These are phyloP conservation scores for Acarospora socialis DNA, from an alignment of 2,329 filamentous ascomycete genomes.

Conservation along the genomic window DNA sequence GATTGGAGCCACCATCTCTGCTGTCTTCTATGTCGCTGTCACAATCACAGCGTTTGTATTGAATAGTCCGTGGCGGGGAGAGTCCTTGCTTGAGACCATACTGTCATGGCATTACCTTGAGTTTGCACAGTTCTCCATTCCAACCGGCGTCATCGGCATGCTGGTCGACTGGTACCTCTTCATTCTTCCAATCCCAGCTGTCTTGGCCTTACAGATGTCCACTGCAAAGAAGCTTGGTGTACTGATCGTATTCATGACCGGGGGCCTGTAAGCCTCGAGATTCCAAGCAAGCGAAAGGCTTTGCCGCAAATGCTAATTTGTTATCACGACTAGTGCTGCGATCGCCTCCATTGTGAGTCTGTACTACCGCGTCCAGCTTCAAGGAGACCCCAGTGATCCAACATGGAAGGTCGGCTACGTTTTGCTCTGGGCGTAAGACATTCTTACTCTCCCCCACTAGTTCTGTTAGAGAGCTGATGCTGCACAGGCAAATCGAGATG, in stretches of 20 bases:
- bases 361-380: conserved; percentile 10
- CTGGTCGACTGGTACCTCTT: conserved; percentile 17
- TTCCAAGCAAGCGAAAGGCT: background rate
- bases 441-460: background rate
- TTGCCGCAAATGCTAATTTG: too few species aligned
- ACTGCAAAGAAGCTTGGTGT: conserved; percentile 17
- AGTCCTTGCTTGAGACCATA: conserved; percentile 8
- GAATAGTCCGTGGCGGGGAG: conserved; percentile 13
- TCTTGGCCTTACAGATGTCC: conserved; percentile 16
- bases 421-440: conserved; percentile 4
- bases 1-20: conserved; percentile 10
- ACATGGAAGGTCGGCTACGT: conserved; percentile 8
- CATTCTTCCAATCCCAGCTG: conserved; percentile 17
- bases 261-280: conserved; percentile 15
- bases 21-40: conserved; percentile 10
- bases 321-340: conserved; percentile 11
- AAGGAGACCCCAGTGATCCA: conserved; percentile 6
- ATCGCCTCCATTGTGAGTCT: conserved; percentile 10
- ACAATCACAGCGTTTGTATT: conserved; percentile 11
- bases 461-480: background rate
- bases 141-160: conserved; percentile 12
- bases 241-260: conserved; percentile 18
- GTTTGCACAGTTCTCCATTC: conserved; percentile 11
- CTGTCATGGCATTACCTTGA: conserved; percentile 11
- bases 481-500: conserved; percentile 8